Evolutionary conservation across 1,284 basidiomycete species (phyloP), one percentile per base, ranked within the genome.

Genomic region (Fomitiporia mediterranea): DNA sequence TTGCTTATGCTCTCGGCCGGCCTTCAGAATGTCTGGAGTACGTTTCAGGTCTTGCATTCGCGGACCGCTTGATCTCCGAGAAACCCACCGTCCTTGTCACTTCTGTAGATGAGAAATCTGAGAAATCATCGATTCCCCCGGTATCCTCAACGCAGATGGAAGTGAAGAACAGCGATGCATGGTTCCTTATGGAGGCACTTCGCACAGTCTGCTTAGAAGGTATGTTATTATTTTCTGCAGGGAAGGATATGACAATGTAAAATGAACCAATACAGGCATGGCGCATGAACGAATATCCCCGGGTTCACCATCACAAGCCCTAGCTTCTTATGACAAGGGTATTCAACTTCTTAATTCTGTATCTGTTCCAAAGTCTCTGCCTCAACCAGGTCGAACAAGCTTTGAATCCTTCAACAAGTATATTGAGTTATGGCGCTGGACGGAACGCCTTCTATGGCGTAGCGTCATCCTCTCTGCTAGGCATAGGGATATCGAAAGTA

Each of bases 351-450:
- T 74, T 5, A 65, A 72, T 44, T 40, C 70, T 7, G 59, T 67
- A 1, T 63, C 69, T 51, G 65, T 72, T 28, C 46, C 69, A 8
- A 64, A 70, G 23, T 64, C 70, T 19, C 34, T 61, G n/a, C 51
- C 57, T 21, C 63, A 71, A 4, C 54, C 70, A 4, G 72, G 74
- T 4, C 72, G 72, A 57, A 56, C 72, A 34, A 70, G 76, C 61
- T 69, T 72, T 52, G 70, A 74, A 7, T 74, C 81, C 2, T 91
- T 91, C 64, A 68, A 72, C 3, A 77, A 75, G 42, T 82, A 84
- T 47, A 80, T 82, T 23, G 89, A 91, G 61, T 74, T 90, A 6
- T 91, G 89, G 89, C 75, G 87, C 56, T 91, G 89, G 89, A 74
- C 77, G 2, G 89, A 91, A 64, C 75, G 81, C 30, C 71, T 88